Conservation (phyloP, 257 asterid species). For the Forsythia suspensa region DNA sequence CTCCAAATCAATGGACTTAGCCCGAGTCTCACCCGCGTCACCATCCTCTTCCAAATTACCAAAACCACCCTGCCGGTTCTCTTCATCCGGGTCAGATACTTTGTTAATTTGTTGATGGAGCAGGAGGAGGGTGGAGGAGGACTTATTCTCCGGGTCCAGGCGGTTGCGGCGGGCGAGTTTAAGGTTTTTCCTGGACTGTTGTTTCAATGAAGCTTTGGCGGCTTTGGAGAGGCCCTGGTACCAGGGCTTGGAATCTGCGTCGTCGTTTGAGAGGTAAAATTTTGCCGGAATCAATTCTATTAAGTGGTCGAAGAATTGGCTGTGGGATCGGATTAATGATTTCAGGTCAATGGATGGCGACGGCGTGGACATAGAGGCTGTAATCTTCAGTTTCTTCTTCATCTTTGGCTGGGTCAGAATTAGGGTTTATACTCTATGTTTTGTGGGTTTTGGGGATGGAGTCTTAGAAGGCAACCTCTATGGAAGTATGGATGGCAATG, state of each 20-base stretch:
- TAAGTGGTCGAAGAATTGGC: conserved; percentile 63
- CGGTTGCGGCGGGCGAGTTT: conserved; percentile 80
- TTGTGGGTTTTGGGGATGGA: too few species aligned
- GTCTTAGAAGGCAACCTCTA: too few species aligned
- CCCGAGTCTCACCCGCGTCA: background rate
- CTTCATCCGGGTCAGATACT: background rate
- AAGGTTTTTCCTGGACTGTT: conserved; percentile 54
- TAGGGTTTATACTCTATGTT: background rate
- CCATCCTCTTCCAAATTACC: conserved; percentile 32
- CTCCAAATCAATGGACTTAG: conserved; percentile 24
- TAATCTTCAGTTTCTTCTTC: conserved; percentile 51
- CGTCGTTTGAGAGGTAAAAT: conserved; percentile 74
- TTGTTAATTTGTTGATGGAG: conserved; percentile 42
- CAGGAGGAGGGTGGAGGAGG: conserved; percentile 49
- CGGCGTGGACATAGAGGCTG: background rate
- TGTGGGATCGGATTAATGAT: conserved; percentile 43
- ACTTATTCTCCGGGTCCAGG: conserved; percentile 71
- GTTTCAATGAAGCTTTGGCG: conserved; percentile 71
- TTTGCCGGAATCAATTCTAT: conserved; percentile 68
- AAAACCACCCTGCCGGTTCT: background rate
- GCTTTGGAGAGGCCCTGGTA: conserved; percentile 77
- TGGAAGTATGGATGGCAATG: too few species aligned
- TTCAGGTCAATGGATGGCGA: conserved; percentile 32
- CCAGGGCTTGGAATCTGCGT: conserved; percentile 62
- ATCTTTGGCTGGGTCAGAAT: conserved; percentile 30